These are phyloP conservation scores for Geosmithia putterillii DNA, from an alignment of 2,329 filamentous ascomycete genomes.

Conservation along the genomic window DNA sequence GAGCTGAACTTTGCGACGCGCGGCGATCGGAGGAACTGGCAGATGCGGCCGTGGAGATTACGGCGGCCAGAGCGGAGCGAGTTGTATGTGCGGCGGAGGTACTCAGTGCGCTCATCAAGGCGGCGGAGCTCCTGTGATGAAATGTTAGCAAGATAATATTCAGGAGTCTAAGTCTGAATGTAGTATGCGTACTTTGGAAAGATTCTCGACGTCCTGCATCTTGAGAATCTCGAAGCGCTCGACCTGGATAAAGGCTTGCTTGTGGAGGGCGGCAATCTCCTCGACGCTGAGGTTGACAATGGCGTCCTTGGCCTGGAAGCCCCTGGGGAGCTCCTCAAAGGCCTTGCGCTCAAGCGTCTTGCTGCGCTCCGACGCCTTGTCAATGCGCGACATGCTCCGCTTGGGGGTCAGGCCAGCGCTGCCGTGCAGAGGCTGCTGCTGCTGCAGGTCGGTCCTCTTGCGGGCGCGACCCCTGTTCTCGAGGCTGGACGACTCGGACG, in stretches of 20 bases:
- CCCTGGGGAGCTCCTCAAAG: constrained; percentile 49
- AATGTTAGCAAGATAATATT: constrained; percentile 4
- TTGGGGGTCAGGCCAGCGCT: constrained; percentile 23
- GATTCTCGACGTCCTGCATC: constrained; percentile 47
- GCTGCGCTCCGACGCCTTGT: constrained; percentile 20
- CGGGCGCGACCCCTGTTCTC: constrained; percentile 51
- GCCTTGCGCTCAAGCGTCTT: constrained; percentile 40
- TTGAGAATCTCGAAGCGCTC: constrained; percentile 52
- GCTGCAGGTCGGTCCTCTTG: constrained; percentile 40
- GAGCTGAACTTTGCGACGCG: constrained; percentile 60
- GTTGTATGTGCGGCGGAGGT: constrained; percentile 64
- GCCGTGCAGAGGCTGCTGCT: constrained; percentile 14
- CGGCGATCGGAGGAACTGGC: constrained; percentile 62
- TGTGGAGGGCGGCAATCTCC: constrained; percentile 40
- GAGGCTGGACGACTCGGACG: constrained; percentile 45
- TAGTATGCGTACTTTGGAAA: constrained; percentile 44
- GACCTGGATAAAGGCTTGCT: constrained; percentile 50
- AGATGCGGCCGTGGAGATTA: constrained; percentile 65
- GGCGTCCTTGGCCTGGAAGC: constrained; percentile 42
- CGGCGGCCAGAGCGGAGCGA: constrained; percentile 64
- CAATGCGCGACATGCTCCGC: constrained; percentile 17
- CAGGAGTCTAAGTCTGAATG: neutral
- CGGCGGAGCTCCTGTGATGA: constrained; percentile 51
- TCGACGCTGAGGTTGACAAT: constrained; percentile 27
- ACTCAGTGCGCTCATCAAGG: constrained; percentile 68